phyloP scores from a whole-genome alignment of 148 eudicot species.

The Vaccinium macrocarpon region DNA sequence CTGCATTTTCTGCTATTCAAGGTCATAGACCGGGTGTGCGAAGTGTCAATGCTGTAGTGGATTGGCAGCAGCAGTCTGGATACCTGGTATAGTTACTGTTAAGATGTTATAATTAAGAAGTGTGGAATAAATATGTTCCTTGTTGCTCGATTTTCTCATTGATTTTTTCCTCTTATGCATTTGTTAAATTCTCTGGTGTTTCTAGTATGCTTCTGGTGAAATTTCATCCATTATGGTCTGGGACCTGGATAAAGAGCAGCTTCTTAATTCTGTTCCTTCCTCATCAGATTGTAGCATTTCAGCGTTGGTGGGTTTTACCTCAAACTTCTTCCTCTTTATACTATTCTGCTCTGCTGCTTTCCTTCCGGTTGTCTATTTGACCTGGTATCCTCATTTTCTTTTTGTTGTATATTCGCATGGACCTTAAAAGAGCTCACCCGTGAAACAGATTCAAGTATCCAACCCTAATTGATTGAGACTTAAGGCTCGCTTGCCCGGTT shows the following conservation, averaged over 20 bases:
- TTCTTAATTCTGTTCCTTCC: conserved; percentile 64
- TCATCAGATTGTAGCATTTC: conserved; percentile 70
- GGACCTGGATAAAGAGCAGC: conserved; percentile 97
- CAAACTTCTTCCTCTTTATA: not conserved
- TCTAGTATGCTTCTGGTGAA: conserved; percentile 79
- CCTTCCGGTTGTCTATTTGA: not conserved
- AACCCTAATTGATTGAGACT: not conserved
- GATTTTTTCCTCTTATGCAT: not conserved
- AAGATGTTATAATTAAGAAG: not conserved
- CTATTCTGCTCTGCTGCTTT: not conserved
- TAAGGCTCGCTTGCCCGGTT: not conserved
- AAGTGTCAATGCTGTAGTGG: conserved; percentile 75
- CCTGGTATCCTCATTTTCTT: not conserved
- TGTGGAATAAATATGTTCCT: not conserved
- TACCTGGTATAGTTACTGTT: conserved; percentile 52
- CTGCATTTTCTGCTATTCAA: conserved; percentile 84
- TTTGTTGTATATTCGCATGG: not conserved
- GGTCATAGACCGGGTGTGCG: conserved; percentile 64
- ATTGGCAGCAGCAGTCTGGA: conserved; percentile 99
- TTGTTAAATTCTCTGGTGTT: conserved; percentile 11
- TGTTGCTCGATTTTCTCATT: conserved; percentile 1
- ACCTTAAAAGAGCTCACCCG: not conserved
- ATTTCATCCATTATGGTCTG: conserved; percentile 73
- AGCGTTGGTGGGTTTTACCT: conserved; percentile 64
- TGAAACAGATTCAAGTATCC: not conserved